Conservation (phyloP, 768 basidiomycete genomes). For the Glaciozyma martinii region DNA sequence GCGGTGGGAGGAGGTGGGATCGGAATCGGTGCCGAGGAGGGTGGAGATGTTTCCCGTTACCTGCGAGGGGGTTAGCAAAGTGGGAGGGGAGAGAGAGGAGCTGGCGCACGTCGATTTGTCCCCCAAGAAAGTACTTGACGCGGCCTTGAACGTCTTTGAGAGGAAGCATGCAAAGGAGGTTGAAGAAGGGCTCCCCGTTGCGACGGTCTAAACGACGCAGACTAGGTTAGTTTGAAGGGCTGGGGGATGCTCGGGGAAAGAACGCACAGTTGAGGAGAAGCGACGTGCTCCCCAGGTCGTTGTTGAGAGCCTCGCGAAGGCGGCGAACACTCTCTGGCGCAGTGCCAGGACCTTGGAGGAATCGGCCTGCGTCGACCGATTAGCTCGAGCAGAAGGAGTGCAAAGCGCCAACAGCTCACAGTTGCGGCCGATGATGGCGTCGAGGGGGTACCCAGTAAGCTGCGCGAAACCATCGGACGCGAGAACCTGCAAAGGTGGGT, state of each 20-base stretch:
- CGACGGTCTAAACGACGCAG: not conserved
- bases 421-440: constrained; percentile 21
- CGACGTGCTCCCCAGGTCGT: constrained; percentile 8
- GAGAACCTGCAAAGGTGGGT: not conserved
- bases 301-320: constrained; percentile 14
- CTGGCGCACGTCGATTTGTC: not conserved
- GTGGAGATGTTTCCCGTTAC: not conserved
- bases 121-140: constrained; percentile 20
- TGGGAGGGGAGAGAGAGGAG: not conserved
- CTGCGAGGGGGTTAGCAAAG: not conserved
- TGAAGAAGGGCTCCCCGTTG: constrained; percentile 2
- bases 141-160: constrained; percentile 14
- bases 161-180: constrained; percentile 4
- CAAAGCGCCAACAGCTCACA: not conserved
- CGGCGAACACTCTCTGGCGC: constrained; percentile 1
- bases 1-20: not conserved
- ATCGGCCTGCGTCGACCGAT: not conserved
- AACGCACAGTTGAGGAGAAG: constrained; percentile 18
- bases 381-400: not conserved
- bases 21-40: not conserved
- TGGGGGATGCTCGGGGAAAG: not conserved
- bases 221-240: not conserved
- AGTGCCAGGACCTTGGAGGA: constrained; percentile 25
- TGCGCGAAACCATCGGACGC: constrained; percentile 13
- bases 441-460: constrained; percentile 13